Evolutionary conservation across 1,284 basidiomycete species (phyloP).

Genomic region (Agroathelia rolfsii): DNA sequence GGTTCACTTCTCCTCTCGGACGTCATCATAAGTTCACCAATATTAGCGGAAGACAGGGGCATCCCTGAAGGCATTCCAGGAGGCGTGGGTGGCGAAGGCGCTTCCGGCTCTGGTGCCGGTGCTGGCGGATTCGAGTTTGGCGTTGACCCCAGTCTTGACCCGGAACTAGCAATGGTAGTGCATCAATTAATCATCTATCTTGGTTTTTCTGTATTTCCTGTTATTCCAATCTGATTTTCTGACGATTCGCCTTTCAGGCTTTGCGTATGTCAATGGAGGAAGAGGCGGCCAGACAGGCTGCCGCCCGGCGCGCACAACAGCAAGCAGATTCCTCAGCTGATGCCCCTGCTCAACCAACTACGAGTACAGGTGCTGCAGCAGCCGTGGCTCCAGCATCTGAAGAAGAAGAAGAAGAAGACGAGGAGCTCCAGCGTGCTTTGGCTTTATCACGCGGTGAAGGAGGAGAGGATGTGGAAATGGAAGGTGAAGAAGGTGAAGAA

Average conservation of each 20-base stretch:
- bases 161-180: slow-evolving; percentile 96
- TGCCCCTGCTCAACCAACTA: slow-evolving; percentile 23
- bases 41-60: slow-evolving; percentile 74
- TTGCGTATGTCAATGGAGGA: slow-evolving; percentile 97
- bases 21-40: slow-evolving; percentile 69
- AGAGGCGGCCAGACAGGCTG: slow-evolving; percentile 85
- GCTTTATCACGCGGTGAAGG: slow-evolving; percentile 44
- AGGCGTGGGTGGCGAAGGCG: slow-evolving; percentile 36
- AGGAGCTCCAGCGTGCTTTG: slow-evolving; percentile 54
- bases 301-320: slow-evolving; percentile 26
- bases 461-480: slow-evolving; percentile 37
- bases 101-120: slow-evolving; percentile 34
- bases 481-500: slow-evolving; percentile 27
- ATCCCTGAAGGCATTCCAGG: slow-evolving; percentile 59
- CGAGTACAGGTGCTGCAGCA: slow-evolving; percentile 18
- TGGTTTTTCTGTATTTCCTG: neutral
- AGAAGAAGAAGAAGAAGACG: slow-evolving; percentile 56
- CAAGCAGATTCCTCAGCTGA: slow-evolving; percentile 22
- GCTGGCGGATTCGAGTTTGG: slow-evolving; percentile 73
- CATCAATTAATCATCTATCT: slow-evolving; percentile 11
- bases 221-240: slow-evolving; percentile 5
- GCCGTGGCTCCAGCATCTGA: slow-evolving; percentile 18
- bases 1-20: slow-evolving; percentile 80
- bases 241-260: slow-evolving; percentile 48
- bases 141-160: slow-evolving; percentile 91